Conservation (phyloP, 345 rosid genomes). For the Camelina sativa region DNA sequence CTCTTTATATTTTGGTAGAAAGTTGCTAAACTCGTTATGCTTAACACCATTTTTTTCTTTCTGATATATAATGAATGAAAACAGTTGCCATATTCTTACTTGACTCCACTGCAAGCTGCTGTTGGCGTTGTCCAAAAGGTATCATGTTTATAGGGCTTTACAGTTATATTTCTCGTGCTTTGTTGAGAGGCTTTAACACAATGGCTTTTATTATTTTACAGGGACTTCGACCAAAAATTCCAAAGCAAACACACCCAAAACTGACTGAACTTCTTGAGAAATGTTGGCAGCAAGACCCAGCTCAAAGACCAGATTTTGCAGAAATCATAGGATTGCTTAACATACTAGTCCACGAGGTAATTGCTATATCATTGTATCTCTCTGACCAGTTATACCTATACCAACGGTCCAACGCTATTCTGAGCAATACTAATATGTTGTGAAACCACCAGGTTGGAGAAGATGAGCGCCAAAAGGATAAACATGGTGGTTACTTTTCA, state of each 20-base stretch:
- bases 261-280: slow-evolving; percentile 76
- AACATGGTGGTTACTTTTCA: slow-evolving; percentile 55
- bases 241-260: slow-evolving; percentile 75
- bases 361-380: slow-evolving; percentile 4
- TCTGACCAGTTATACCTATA: background rate
- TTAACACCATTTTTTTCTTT: too few relatives aligned
- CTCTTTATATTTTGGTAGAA: background rate
- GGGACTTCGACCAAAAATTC: slow-evolving; percentile 84
- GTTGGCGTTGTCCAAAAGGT: slow-evolving; percentile 96
- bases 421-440: slow-evolving; percentile 4
- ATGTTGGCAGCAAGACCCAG: slow-evolving; percentile 91
- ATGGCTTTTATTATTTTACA: slow-evolving; percentile 23
- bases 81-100: slow-evolving; percentile 77
- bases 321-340: slow-evolving; percentile 70
- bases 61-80: too few relatives aligned
- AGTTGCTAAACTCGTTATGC: background rate
- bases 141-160: slow-evolving; percentile 16
- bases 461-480: slow-evolving; percentile 56
- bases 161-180: background rate
- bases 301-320: slow-evolving; percentile 78
- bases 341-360: slow-evolving; percentile 72
- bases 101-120: slow-evolving; percentile 93
- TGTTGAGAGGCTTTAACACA: background rate
- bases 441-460: slow-evolving; percentile 63
- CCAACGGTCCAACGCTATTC: slow-evolving; percentile 6